Conservation (phyloP, 352 stramenopile species). For the Blastocystis hominis region DNA sequence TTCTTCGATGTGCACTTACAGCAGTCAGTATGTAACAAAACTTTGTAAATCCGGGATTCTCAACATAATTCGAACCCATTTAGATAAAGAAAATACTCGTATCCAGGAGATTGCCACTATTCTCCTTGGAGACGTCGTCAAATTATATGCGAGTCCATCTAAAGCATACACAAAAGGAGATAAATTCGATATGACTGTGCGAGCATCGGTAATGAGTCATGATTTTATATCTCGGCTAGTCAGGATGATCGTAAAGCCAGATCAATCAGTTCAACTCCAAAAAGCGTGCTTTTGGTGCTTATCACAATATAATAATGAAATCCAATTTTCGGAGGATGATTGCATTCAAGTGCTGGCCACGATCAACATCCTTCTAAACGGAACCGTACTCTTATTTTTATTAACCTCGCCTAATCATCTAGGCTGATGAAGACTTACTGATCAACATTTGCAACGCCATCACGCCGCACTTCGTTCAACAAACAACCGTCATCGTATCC, state of each 20-base stretch:
- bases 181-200: background rate
- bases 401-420: background rate
- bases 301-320: background rate
- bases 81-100: background rate
- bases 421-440: background rate
- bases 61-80: conserved; percentile 4
- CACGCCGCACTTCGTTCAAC: background rate
- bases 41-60: conserved; percentile 6
- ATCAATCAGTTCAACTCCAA: background rate
- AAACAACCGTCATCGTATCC: background rate
- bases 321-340: background rate
- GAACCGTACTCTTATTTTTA: background rate
- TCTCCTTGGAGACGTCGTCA: background rate
- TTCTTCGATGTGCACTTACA: background rate
- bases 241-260: background rate
- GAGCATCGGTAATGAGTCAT: background rate
- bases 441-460: conserved; percentile 24
- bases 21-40: background rate
- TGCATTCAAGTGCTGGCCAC: background rate
- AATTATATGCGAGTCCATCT: background rate
- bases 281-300: background rate
- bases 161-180: background rate
- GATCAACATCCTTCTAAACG: background rate
- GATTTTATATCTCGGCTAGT: background rate
- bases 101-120: background rate